These are phyloP conservation scores for Trichocomaceae sp. DNA, from an alignment of 2,329 filamentous ascomycete species.

Conservation along the genomic window DNA sequence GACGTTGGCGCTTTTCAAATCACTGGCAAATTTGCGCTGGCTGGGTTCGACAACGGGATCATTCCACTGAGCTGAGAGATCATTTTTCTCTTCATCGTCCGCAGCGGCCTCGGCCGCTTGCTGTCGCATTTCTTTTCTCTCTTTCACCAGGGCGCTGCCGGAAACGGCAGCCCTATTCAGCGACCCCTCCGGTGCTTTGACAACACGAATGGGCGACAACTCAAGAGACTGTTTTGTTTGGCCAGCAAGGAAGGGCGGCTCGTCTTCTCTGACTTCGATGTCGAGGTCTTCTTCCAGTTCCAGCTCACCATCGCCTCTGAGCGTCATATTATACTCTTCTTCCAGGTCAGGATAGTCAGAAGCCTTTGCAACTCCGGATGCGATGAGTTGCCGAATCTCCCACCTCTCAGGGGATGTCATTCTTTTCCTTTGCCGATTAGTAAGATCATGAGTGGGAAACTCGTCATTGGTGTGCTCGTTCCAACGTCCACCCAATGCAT, in stretches of 20 bases:
- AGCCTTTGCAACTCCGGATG: slow-evolving; percentile 86
- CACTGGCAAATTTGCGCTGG: slow-evolving; percentile 80
- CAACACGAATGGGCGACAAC: slow-evolving; percentile 87
- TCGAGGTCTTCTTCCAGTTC: slow-evolving; percentile 95
- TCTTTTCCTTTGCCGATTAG: slow-evolving; percentile 72
- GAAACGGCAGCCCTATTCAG: slow-evolving; percentile 95
- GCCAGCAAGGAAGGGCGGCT: slow-evolving; percentile 89
- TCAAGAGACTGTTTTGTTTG: slow-evolving; percentile 96
- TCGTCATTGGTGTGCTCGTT: slow-evolving; percentile 42
- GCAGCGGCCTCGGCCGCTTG: slow-evolving; percentile 75
- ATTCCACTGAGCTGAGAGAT: slow-evolving; percentile 72
- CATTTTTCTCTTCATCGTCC: slow-evolving; percentile 66
- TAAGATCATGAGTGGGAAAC: slow-evolving; percentile 49
- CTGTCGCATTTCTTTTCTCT: slow-evolving; percentile 79
- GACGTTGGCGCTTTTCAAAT: slow-evolving; percentile 58
- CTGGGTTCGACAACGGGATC: slow-evolving; percentile 89
- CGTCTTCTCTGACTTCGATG: slow-evolving; percentile 92
- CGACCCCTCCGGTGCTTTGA: slow-evolving; percentile 97
- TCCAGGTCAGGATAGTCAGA: slow-evolving; percentile 92
- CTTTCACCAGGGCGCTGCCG: slow-evolving; percentile 78
- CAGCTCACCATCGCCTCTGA: slow-evolving; percentile 78
- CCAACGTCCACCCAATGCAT: slow-evolving; percentile 55
- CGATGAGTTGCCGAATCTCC: slow-evolving; percentile 95
- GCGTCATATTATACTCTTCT: slow-evolving; percentile 82
- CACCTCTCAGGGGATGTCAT: slow-evolving; percentile 95